These are phyloP conservation scores for Leccinum rimulosum DNA, from an alignment of 768 basidiomycete genomes.

Conservation along the genomic window DNA sequence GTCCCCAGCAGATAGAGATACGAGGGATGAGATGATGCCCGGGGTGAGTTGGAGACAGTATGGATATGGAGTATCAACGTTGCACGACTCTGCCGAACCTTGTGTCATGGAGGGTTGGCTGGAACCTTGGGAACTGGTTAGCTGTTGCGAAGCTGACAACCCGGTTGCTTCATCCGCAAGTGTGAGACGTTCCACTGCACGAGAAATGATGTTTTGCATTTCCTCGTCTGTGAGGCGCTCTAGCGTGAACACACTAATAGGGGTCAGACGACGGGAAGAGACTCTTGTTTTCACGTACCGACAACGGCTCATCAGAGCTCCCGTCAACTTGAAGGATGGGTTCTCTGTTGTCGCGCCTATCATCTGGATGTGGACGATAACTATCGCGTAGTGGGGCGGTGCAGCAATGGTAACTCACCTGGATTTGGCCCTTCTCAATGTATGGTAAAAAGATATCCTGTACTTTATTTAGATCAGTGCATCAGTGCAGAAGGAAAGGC, in stretches of 20 bases:
- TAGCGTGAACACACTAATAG: constrained; percentile 67
- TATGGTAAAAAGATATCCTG: constrained; percentile 81
- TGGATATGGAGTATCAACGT: constrained; percentile 16
- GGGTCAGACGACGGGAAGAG: constrained; percentile 13
- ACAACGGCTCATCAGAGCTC: constrained; percentile 72
- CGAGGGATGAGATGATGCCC: constrained; percentile 47
- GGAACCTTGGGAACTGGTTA: constrained; percentile 18
- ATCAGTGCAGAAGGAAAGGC: neutral
- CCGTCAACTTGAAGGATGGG: constrained; percentile 79
- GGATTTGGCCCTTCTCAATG: constrained; percentile 74
- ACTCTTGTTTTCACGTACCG: constrained; percentile 43
- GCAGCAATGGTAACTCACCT: constrained; percentile 35
- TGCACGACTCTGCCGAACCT: constrained; percentile 20
- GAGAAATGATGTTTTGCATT: constrained; percentile 53
- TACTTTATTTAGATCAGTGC: constrained; percentile 12
- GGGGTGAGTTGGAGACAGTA: constrained; percentile 42
- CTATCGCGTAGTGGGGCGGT: neutral
- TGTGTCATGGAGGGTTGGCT: constrained; percentile 13
- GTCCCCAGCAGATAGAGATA: constrained; percentile 62
- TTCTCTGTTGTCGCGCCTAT: constrained; percentile 90
- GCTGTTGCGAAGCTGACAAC: constrained; percentile 4
- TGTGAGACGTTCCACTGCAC: constrained; percentile 44
- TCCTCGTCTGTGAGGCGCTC: constrained; percentile 65
- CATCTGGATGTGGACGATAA: constrained; percentile 37
- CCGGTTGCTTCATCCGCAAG: constrained; percentile 7